phyloP scores from a whole-genome alignment of 345 rosid species.

The Euphorbia tirucalli region DNA sequence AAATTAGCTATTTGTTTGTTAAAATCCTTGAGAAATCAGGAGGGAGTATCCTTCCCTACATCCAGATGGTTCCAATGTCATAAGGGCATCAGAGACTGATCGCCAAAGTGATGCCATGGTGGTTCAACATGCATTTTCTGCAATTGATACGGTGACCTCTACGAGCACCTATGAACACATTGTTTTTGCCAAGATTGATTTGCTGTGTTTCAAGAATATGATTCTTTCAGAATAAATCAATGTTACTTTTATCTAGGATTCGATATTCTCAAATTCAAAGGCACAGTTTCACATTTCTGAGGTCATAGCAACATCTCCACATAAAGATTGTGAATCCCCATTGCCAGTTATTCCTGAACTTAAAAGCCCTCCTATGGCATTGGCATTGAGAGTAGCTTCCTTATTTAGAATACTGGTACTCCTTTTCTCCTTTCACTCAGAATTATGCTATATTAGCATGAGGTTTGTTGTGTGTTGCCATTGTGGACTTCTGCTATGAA shows the following conservation, averaged over 20 bases:
- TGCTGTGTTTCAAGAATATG: slow-evolving; percentile 4
- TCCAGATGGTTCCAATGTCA: slow-evolving; percentile 43
- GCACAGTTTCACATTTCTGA: slow-evolving; percentile 58
- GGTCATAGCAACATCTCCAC: slow-evolving; percentile 63
- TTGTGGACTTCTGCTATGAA: not conserved
- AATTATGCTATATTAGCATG: not conserved
- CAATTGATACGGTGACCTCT: slow-evolving; percentile 50
- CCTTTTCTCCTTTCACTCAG: not conserved
- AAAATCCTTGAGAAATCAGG: slow-evolving; percentile 44
- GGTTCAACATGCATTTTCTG: slow-evolving; percentile 86
- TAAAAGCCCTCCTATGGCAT: slow-evolving; percentile 49
- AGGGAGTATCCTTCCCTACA: slow-evolving; percentile 48
- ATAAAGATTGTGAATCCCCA: slow-evolving; percentile 33
- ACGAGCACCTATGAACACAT: slow-evolving; percentile 3
- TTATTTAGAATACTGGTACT: slow-evolving; percentile 78
- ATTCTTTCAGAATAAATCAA: slow-evolving; percentile 13
- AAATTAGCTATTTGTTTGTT: slow-evolving; percentile 14
- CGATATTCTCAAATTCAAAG: slow-evolving; percentile 50
- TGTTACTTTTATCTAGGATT: slow-evolving; percentile 47
- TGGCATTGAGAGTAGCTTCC: slow-evolving; percentile 84
- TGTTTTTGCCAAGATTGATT: slow-evolving; percentile 7
- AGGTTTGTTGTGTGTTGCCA: no score
- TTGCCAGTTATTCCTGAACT: slow-evolving; percentile 77
- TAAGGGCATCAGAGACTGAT: slow-evolving; percentile 46
- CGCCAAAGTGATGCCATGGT: slow-evolving; percentile 84